Evolutionary conservation across 495 filamentous ascomycete species (phyloP).

Genomic region (Aspergillus sclerotioniger): DNA sequence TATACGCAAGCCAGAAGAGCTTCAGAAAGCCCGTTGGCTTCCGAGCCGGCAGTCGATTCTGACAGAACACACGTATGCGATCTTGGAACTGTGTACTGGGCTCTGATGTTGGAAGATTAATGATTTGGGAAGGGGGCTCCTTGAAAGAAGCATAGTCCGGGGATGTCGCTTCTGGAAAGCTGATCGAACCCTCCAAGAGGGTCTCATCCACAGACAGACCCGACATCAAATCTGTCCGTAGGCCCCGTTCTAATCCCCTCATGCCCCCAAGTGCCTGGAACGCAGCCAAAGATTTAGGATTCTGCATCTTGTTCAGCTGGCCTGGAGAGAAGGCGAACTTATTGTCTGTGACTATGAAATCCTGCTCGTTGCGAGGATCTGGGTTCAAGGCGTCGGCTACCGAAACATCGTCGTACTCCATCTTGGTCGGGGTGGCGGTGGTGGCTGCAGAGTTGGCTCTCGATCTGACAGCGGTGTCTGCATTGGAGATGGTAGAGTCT

Average conservation of each 20-base stretch:
- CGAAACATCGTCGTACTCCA: slow-evolving; percentile 43
- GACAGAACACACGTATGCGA: slow-evolving; percentile 67
- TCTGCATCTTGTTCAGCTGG: slow-evolving; percentile 70
- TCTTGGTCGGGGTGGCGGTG: slow-evolving; percentile 25
- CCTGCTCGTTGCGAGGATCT: slow-evolving; percentile 61
- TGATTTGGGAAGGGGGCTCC: slow-evolving; percentile 11
- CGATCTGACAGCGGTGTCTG: slow-evolving; percentile 40
- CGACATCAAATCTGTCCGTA: slow-evolving; percentile 61
- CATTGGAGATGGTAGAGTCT: slow-evolving; percentile 45
- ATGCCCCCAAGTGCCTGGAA: slow-evolving; percentile 69
- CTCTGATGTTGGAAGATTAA: slow-evolving; percentile 8
- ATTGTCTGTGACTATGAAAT: slow-evolving; percentile 65
- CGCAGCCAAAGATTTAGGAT: slow-evolving; percentile 71
- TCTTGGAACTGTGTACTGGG: slow-evolving; percentile 51
- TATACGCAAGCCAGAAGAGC: slow-evolving; percentile 82
- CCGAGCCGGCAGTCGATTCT: slow-evolving; percentile 72
- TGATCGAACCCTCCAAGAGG: slow-evolving; percentile 52
- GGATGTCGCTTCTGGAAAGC: slow-evolving; percentile 59
- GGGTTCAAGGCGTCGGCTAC: slow-evolving; percentile 60
- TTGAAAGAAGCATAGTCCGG: slow-evolving; percentile 16
- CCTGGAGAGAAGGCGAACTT: slow-evolving; percentile 71
- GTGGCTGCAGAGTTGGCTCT: slow-evolving; percentile 42
- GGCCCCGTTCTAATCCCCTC: slow-evolving; percentile 62
- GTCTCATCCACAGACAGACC: slow-evolving; percentile 68
- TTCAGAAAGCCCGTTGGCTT: slow-evolving; percentile 70